Conservation (phyloP, 1,139 yeast species). For the Blastobotrys capitulatus region DNA sequence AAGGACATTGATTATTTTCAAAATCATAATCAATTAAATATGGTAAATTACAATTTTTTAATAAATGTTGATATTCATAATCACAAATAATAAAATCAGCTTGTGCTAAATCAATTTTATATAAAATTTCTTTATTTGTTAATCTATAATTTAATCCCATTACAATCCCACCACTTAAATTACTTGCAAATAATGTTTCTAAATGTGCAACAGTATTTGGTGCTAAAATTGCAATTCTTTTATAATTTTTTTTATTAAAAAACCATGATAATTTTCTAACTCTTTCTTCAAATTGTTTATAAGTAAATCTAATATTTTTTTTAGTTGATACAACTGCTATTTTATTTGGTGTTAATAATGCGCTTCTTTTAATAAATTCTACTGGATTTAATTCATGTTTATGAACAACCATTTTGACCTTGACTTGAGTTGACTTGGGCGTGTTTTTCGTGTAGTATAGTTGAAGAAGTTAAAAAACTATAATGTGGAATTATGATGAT, state of each 20-base stretch:
- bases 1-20: conserved; percentile 23
- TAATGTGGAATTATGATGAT: no score
- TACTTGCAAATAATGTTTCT: conserved; percentile 34
- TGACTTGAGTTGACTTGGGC: no score
- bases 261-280: conserved; percentile 32
- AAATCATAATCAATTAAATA: conserved; percentile 30
- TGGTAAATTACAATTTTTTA: conserved; percentile 19
- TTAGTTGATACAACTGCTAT: conserved; percentile 31
- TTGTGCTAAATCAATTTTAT: conserved; percentile 31
- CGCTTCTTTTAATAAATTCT: conserved; percentile 34
- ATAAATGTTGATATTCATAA: conserved; percentile 29
- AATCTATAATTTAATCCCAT: conserved; percentile 36
- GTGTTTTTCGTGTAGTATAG: no score
- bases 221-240: conserved; percentile 33
- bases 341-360: conserved; percentile 34
- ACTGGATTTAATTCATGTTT: conserved; percentile 32
- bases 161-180: conserved; percentile 33
- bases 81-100: conserved; percentile 35
- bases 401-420: background rate
- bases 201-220: conserved; percentile 39
- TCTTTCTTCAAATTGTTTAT: conserved; percentile 29
- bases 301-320: conserved; percentile 27
- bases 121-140: conserved; percentile 30
- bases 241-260: conserved; percentile 25
- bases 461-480: no score